These are phyloP conservation scores for Austroboletus novae-zelandiae DNA, from an alignment of 1,284 basidiomycete genomes.

Conservation along the genomic window DNA sequence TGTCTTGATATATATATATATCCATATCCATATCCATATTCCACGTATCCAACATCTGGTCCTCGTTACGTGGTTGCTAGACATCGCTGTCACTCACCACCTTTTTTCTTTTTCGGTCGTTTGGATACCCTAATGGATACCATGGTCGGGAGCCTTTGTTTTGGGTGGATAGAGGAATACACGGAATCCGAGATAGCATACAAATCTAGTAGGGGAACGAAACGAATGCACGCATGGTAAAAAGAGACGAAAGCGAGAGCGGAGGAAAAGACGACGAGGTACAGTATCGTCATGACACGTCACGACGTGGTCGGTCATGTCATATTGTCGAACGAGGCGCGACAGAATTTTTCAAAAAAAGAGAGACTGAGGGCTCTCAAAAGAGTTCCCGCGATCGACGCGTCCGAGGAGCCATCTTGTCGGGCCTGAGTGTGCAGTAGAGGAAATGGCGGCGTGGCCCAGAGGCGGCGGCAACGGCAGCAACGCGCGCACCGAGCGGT, in stretches of 20 bases:
- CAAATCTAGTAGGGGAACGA: neutral
- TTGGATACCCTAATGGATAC: slow-evolving; percentile 23
- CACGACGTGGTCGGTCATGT: no score
- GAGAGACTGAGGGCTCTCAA: neutral
- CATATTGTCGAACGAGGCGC: neutral
- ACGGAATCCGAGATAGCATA: slow-evolving; percentile 12
- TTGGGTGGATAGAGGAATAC: slow-evolving; percentile 7
- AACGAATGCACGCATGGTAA: neutral
- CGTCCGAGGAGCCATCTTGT: slow-evolving; percentile 38
- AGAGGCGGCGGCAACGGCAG: slow-evolving; percentile 57
- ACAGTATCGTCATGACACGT: no score
- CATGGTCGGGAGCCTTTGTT: slow-evolving; percentile 4
- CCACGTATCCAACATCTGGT: neutral
- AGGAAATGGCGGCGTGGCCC: slow-evolving; percentile 79
- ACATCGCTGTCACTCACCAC: neutral
- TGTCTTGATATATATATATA: neutral
- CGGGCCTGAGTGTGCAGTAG: slow-evolving; percentile 69
- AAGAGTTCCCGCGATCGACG: slow-evolving; percentile 32
- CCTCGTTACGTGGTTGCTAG: slow-evolving; percentile 1
- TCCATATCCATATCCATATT: neutral
- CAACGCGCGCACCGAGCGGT: slow-evolving; percentile 59
- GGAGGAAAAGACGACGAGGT: neutral
- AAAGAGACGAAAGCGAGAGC: neutral
- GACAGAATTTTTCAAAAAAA: no score
- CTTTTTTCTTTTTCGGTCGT: neutral